These are phyloP conservation scores for Penstemon davidsonii DNA, from an alignment of 257 asterid species.

Conservation along the genomic window DNA sequence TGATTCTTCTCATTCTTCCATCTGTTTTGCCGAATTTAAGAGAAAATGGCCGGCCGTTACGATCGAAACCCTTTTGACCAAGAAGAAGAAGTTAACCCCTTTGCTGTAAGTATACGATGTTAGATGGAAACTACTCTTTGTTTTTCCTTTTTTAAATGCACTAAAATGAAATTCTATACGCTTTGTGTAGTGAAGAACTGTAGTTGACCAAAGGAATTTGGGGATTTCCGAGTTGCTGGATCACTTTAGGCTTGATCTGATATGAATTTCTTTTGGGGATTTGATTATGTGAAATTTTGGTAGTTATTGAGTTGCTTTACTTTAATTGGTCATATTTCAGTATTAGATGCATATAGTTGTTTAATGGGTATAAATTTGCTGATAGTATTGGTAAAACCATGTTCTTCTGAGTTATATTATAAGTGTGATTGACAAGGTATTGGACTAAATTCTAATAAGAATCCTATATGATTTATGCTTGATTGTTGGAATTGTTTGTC, in stretches of 20 bases:
- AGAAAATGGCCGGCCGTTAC: slow-evolving; percentile 63
- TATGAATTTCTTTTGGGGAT: slow-evolving; percentile 13
- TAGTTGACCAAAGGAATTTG: slow-evolving; percentile 17
- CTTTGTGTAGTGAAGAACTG: slow-evolving; percentile 14
- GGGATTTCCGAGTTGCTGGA: slow-evolving; percentile 26
- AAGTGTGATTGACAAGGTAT: slow-evolving; percentile 1
- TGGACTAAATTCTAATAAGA: not conserved
- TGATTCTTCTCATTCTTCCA: slow-evolving; percentile 29
- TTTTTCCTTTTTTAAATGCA: not conserved
- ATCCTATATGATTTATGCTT: not conserved
- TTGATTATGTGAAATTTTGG: not conserved
- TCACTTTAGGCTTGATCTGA: slow-evolving; percentile 24
- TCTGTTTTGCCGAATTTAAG: not conserved
- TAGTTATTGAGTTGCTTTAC: slow-evolving; percentile 6
- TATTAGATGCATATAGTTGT: slow-evolving; percentile 10
- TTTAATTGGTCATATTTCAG: not conserved
- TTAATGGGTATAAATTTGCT: slow-evolving; percentile 11
- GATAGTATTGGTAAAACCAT: slow-evolving; percentile 15
- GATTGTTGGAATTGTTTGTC: not conserved
- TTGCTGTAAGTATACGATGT: slow-evolving; percentile 40
- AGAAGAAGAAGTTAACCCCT: slow-evolving; percentile 63
- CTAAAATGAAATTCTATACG: not conserved
- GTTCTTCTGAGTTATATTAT: slow-evolving; percentile 5
- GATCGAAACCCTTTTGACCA: slow-evolving; percentile 64
- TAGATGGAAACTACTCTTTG: not conserved